These are phyloP conservation scores for Hypholoma sublateritium DNA, from an alignment of 768 basidiomycete genomes.

Conservation along the genomic window DNA sequence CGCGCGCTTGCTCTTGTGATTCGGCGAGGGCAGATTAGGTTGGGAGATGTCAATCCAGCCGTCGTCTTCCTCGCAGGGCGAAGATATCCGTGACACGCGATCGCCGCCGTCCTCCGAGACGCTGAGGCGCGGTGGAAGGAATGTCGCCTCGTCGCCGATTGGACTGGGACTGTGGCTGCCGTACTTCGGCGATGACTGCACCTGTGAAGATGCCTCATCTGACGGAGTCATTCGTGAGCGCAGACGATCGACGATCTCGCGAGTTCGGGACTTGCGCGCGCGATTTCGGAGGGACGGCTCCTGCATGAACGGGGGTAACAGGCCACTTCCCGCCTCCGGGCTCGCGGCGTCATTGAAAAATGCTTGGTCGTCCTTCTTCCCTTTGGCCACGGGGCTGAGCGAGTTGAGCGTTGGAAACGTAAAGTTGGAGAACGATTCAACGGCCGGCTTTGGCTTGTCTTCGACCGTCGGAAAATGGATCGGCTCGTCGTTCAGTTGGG, in stretches of 20 bases:
- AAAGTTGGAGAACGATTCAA: slow-evolving; percentile 32
- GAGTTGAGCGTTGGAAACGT: slow-evolving; percentile 49
- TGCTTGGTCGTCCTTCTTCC: slow-evolving; percentile 51
- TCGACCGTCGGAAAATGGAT: slow-evolving; percentile 21
- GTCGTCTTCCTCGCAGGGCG: slow-evolving; percentile 42
- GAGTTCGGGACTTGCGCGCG: slow-evolving; percentile 51
- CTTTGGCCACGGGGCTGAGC: slow-evolving; percentile 37
- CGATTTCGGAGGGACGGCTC: slow-evolving; percentile 36
- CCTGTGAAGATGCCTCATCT: slow-evolving; percentile 7
- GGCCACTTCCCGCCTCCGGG: slow-evolving; percentile 25
- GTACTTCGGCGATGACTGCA: slow-evolving; percentile 19
- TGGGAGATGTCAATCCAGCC: slow-evolving; percentile 43
- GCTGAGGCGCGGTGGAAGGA: slow-evolving; percentile 33
- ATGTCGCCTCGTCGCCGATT: slow-evolving; percentile 26
- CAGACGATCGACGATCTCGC: slow-evolving; percentile 58
- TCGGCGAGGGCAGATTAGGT: slow-evolving; percentile 17
- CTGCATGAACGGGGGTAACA: slow-evolving; percentile 52
- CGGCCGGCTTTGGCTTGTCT: slow-evolving; percentile 16
- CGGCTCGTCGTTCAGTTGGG: slow-evolving; percentile 24
- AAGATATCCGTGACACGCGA: slow-evolving; percentile 26
- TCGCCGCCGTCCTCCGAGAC: slow-evolving; percentile 42
- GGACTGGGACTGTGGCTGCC: slow-evolving; percentile 36
- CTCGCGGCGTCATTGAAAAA: slow-evolving; percentile 41
- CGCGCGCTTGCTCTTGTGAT: slow-evolving; percentile 37
- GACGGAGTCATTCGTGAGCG: slow-evolving; percentile 33